Evolutionary conservation across 225 moss, liverwort and hornwort genomes (phyloP).

Genomic region (Bryum argenteum): DNA sequence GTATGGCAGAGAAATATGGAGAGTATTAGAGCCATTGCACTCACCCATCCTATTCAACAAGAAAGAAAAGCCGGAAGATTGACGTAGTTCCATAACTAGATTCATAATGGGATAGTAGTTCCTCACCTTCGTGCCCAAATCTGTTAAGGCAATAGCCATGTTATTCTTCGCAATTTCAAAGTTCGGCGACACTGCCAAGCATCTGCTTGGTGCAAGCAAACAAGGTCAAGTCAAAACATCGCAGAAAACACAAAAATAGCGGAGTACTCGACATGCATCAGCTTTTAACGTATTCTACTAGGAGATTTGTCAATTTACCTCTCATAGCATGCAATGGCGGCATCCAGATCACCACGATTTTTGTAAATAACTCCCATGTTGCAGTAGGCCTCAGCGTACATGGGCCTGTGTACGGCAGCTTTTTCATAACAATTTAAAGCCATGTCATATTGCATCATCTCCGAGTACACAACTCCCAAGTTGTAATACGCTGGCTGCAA

Average conservation of each 20-base stretch:
- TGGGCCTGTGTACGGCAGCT: slow-evolving; percentile 92
- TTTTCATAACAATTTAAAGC: slow-evolving; percentile 97
- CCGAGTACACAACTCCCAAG: slow-evolving; percentile 98
- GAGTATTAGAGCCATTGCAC: slow-evolving; percentile 30
- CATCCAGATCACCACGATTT: slow-evolving; percentile 96
- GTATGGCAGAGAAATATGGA: slow-evolving; percentile 49
- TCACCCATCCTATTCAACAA: slow-evolving; percentile 31
- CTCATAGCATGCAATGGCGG: slow-evolving; percentile 99
- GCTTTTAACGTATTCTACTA: not conserved
- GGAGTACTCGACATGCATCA: slow-evolving; percentile 2
- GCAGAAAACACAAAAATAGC: not conserved
- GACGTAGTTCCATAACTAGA: slow-evolving; percentile 24
- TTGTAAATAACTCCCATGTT: slow-evolving; percentile 99
- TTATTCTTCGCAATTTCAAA: slow-evolving; percentile 99
- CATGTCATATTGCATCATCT: slow-evolving; percentile 98
- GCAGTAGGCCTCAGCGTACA: slow-evolving; percentile 99
- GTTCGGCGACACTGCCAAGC: slow-evolving; percentile 96
- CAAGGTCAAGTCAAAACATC: slow-evolving; percentile 16
- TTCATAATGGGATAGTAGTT: slow-evolving; percentile 5
- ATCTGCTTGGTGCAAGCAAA: slow-evolving; percentile 50
- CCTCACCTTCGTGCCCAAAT: slow-evolving; percentile 94
- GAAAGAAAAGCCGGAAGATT: slow-evolving; percentile 25
- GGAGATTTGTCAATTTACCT: slow-evolving; percentile 49
- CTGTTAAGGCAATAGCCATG: slow-evolving; percentile 99
- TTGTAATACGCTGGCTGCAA: slow-evolving; percentile 99